Evolutionary conservation across 805 yeast species (phyloP).

Genomic region (Wickerhamomyces chambardii): DNA sequence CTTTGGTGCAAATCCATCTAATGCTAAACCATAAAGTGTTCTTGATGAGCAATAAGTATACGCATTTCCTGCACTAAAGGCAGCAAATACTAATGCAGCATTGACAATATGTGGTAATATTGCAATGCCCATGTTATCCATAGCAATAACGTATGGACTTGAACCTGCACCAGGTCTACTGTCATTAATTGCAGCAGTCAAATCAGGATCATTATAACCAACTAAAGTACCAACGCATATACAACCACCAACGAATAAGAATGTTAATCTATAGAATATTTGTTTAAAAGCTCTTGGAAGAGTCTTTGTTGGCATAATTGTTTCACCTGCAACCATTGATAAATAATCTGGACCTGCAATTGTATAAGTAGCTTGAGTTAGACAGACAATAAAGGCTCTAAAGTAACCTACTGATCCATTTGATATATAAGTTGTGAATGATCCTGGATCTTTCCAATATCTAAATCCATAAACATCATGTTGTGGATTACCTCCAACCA

Average conservation of each 20-base stretch:
- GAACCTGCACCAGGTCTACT: slow-evolving; percentile 37
- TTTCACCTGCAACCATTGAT: slow-evolving; percentile 76
- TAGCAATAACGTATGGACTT: slow-evolving; percentile 50
- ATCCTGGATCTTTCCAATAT: slow-evolving; percentile 41
- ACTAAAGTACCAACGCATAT: slow-evolving; percentile 63
- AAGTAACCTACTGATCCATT: slow-evolving; percentile 54
- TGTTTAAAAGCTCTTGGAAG: slow-evolving; percentile 70
- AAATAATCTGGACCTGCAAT: slow-evolving; percentile 83
- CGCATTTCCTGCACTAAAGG: slow-evolving; percentile 47
- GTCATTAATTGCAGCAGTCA: slow-evolving; percentile 35
- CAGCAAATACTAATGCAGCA: slow-evolving; percentile 43
- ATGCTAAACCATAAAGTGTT: slow-evolving; percentile 44
- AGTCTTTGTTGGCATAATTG: slow-evolving; percentile 59
- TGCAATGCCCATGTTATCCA: slow-evolving; percentile 43
- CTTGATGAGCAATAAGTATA: slow-evolving; percentile 53
- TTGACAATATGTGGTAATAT: slow-evolving; percentile 41
- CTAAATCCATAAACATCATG: slow-evolving; percentile 55
- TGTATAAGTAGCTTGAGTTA: slow-evolving; percentile 65
- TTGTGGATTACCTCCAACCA: slow-evolving; percentile 82
- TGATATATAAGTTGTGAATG: slow-evolving; percentile 44
- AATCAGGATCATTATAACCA: slow-evolving; percentile 48
- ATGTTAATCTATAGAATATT: slow-evolving; percentile 50
- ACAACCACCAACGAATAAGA: slow-evolving; percentile 60
- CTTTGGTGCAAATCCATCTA: slow-evolving; percentile 52
- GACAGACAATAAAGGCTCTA: slow-evolving; percentile 63